Evolutionary conservation across 257 asterid genomes (phyloP).

Genomic region (Cynanchum wilfordii): DNA sequence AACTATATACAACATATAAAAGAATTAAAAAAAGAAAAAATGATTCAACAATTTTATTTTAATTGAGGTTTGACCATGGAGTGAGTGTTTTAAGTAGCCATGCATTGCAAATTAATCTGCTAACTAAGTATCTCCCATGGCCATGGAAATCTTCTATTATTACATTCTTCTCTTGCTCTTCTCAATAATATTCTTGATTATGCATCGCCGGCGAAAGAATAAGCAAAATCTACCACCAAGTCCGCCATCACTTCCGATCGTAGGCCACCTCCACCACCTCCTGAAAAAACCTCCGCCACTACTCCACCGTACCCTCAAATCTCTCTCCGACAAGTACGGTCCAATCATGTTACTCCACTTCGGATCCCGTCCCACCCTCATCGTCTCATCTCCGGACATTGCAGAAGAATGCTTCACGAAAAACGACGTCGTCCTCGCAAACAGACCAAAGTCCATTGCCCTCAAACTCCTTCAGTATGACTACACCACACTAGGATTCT

Average conservation of each 20-base stretch:
- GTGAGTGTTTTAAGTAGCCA: too few relatives aligned
- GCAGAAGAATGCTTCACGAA: conserved; percentile 54
- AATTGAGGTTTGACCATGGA: too few relatives aligned
- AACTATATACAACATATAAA: too few relatives aligned
- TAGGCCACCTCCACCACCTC: conserved; percentile 56
- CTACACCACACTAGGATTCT: conserved; percentile 48
- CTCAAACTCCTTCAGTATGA: conserved; percentile 48
- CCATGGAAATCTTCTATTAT: too few relatives aligned
- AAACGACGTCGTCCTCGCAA: conserved; percentile 52
- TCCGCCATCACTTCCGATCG: conserved; percentile 46
- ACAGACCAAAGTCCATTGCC: conserved; percentile 47
- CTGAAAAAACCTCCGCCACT: conserved; percentile 25
- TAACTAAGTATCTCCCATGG: too few relatives aligned
- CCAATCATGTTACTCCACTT: conserved; percentile 41
- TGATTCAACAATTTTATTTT: too few relatives aligned
- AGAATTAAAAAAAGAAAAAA: too few relatives aligned
- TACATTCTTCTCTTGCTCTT: neutral
- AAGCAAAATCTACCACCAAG: conserved; percentile 37
- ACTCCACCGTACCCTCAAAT: conserved; percentile 38
- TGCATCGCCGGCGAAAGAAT: neutral
- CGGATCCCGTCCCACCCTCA: conserved; percentile 51
- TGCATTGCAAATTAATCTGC: too few relatives aligned
- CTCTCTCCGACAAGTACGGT: conserved; percentile 37
- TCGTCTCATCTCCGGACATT: conserved; percentile 54
- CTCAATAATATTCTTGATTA: neutral